phyloP scores from a whole-genome alignment of 371 early-diverging fungal genomes.

The Lichtheimia corymbifera region DNA sequence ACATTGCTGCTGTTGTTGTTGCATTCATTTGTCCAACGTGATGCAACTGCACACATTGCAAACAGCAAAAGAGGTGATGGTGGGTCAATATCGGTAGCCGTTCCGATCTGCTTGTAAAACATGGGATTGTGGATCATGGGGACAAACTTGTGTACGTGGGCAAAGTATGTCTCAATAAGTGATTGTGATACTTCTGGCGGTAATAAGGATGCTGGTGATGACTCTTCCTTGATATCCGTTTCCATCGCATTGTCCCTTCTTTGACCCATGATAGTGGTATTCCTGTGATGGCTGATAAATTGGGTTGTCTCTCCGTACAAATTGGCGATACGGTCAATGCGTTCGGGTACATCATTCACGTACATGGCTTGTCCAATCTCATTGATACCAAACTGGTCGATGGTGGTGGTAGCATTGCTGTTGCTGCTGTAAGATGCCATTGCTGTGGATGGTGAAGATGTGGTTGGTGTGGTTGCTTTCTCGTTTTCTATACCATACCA shows the following conservation, averaged over 20 bases:
- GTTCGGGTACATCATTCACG: slow-evolving; percentile 29
- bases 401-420: not conserved
- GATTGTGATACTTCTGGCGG: slow-evolving; percentile 18
- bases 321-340: slow-evolving; percentile 31
- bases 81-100: slow-evolving; percentile 27
- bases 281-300: not conserved
- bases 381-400: slow-evolving; percentile 23
- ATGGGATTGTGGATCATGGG: slow-evolving; percentile 61
- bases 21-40: slow-evolving; percentile 40
- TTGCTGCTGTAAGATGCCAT: not conserved
- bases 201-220: not conserved
- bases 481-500: not conserved
- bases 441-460: not conserved
- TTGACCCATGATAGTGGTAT: not conserved
- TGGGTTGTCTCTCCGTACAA: slow-evolving; percentile 6
- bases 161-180: slow-evolving; percentile 47
- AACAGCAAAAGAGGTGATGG: slow-evolving; percentile 56
- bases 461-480: not conserved
- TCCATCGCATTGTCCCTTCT: not conserved
- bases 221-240: not conserved
- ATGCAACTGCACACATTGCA: slow-evolving; percentile 61
- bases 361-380: slow-evolving; percentile 49
- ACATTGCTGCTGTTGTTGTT: slow-evolving; percentile 3
- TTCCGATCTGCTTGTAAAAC: slow-evolving; percentile 50
- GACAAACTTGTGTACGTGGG: slow-evolving; percentile 58